phyloP scores from a whole-genome alignment of 345 rosid genomes.

The sweet orange (Citrus sinensis) region DVS_A1.0 CM039167.1:238001-238500 shows the following conservation, averaged over 20 bases:
- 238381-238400: slow-evolving; percentile 26
- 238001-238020: slow-evolving; percentile 36
- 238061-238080: neutral
- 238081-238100: neutral
- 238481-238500: neutral
- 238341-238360: slow-evolving; percentile 22
- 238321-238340: slow-evolving; percentile 38
- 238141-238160: neutral
- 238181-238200: slow-evolving; percentile 10
- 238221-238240: slow-evolving; percentile 20
- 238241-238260: slow-evolving; percentile 32
- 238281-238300: slow-evolving; percentile 33
- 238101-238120: neutral
- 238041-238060: neutral
- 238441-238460: neutral
- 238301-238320: slow-evolving; percentile 30
- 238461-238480: neutral
- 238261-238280: slow-evolving; percentile 36
- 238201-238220: slow-evolving; percentile 33
- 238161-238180: neutral
- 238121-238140: neutral
- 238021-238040: slow-evolving; percentile 13
- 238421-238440: neutral
- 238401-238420: neutral
- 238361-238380: slow-evolving; percentile 42